Conservation (phyloP, 108 stramenopile genomes). For the Skeletonema tropicum region DNA sequence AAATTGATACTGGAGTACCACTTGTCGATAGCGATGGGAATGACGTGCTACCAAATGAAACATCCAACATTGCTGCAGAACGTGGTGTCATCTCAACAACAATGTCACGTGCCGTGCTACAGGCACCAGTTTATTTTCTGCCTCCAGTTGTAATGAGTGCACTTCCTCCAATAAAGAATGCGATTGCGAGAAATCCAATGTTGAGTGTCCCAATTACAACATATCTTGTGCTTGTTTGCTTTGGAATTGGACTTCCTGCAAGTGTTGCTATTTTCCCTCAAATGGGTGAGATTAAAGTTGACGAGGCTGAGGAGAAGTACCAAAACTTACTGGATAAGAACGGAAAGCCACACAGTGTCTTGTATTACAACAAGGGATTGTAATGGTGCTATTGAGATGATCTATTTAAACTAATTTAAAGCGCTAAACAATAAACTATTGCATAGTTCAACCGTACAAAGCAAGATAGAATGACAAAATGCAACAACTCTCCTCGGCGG, state of each 20-base stretch:
- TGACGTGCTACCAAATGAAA: slow-evolving; percentile 50
- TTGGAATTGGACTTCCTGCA: slow-evolving; percentile 85
- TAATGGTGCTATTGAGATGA: slow-evolving; percentile 10
- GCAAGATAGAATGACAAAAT: too few relatives aligned
- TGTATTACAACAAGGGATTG: slow-evolving; percentile 81
- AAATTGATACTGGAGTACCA: slow-evolving; percentile 80
- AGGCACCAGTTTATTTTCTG: slow-evolving; percentile 85
- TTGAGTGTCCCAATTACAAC: slow-evolving; percentile 83
- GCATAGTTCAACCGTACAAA: too few relatives aligned
- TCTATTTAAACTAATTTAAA: too few relatives aligned
- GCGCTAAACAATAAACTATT: too few relatives aligned
- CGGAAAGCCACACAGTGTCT: slow-evolving; percentile 58
- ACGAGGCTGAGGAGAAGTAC: slow-evolving; percentile 75
- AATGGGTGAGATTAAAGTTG: slow-evolving; percentile 62
- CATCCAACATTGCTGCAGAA: slow-evolving; percentile 67
- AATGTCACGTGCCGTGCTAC: slow-evolving; percentile 73
- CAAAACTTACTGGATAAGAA: slow-evolving; percentile 25
- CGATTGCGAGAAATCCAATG: slow-evolving; percentile 47
- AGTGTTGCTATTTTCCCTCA: slow-evolving; percentile 90
- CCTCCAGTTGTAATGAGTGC: slow-evolving; percentile 69
- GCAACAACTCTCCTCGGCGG: too few relatives aligned
- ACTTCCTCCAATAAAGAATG: slow-evolving; percentile 43
- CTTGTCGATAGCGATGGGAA: slow-evolving; percentile 57
- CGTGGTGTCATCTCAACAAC: slow-evolving; percentile 83
- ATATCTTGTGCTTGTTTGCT: slow-evolving; percentile 69